Evolutionary conservation across 129 eudicot genomes (phyloP).

Genomic region (Flaveria brownii): DNA sequence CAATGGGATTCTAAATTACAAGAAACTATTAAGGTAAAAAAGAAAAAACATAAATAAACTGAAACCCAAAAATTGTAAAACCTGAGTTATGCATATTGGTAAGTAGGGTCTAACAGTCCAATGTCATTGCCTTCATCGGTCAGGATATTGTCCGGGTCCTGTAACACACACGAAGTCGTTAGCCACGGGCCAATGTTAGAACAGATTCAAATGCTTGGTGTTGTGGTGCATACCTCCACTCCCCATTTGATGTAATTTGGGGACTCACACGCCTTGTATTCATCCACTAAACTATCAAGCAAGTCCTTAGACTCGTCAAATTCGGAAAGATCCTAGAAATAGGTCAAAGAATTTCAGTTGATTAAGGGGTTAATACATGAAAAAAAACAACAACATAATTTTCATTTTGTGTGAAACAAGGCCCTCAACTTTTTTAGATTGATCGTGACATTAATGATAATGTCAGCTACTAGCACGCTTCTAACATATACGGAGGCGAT

Average conservation of each 20-base stretch:
- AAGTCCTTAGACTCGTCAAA: conserved; percentile 82
- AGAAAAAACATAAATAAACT: neutral
- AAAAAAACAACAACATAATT: neutral
- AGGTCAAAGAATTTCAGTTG: conserved; percentile 13
- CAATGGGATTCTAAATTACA: neutral
- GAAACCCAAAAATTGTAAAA: neutral
- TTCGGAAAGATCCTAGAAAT: conserved; percentile 74
- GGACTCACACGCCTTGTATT: conserved; percentile 89
- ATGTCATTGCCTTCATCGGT: conserved; percentile 69
- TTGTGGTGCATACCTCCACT: conserved; percentile 54
- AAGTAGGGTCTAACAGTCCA: conserved; percentile 70
- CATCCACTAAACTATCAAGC: conserved; percentile 80
- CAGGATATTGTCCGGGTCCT: conserved; percentile 62
- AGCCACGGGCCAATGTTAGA: neutral
- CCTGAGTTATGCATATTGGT: conserved; percentile 36
- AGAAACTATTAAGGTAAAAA: neutral
- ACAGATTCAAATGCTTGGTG: neutral
- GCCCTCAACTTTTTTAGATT: neutral
- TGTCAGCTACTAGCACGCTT: neutral
- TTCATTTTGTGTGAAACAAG: neutral
- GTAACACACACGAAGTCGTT: conserved; percentile 14
- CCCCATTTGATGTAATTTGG: conserved; percentile 95
- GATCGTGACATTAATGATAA: neutral
- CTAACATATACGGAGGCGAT: neutral
- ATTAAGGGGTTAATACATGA: neutral